phyloP scores from a whole-genome alignment of 2,329 filamentous ascomycete species.

The Aspergillus carbonarius region DNA sequence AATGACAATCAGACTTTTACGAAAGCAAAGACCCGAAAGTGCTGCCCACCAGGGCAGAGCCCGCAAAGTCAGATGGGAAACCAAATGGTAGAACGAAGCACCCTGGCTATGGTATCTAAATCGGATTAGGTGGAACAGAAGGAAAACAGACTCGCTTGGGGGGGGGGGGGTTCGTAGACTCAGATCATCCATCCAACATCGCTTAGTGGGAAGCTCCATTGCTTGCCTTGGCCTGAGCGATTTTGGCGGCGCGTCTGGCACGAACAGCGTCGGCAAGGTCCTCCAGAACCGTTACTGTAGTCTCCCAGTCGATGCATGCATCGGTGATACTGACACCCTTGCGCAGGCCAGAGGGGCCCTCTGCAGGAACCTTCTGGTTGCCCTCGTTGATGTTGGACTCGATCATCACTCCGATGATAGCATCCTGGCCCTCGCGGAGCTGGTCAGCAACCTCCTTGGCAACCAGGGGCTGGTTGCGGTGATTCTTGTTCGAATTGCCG shows the following conservation, averaged over 20 bases:
- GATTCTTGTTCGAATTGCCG: constrained; percentile 96
- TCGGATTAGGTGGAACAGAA: constrained; percentile 14
- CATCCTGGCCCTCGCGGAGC: constrained; percentile 79
- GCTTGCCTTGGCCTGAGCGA: constrained; percentile 29
- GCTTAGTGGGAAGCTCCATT: constrained; percentile 27
- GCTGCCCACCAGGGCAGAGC: neutral
- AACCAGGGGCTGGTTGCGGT: constrained; percentile 95
- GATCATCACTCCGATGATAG: constrained; percentile 96
- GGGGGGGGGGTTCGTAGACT: neutral
- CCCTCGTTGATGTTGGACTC: constrained; percentile 95
- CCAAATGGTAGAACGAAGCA: constrained; percentile 8
- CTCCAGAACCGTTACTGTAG: constrained; percentile 76
- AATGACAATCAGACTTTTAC: neutral
- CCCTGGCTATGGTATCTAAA: constrained; percentile 23
- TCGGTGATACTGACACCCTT: constrained; percentile 94
- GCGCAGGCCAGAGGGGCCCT: constrained; percentile 75
- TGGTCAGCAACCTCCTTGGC: constrained; percentile 80
- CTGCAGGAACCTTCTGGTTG: constrained; percentile 81
- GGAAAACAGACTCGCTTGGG: constrained; percentile 7
- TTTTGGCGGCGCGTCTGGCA: constrained; percentile 60
- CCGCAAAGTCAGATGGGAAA: constrained; percentile 1
- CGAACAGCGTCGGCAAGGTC: constrained; percentile 82
- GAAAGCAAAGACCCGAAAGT: neutral
- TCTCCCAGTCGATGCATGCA: constrained; percentile 92
- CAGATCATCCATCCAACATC: neutral